Conservation (phyloP, 306 rosid species). For the Vachellia pachyceras region DNA sequence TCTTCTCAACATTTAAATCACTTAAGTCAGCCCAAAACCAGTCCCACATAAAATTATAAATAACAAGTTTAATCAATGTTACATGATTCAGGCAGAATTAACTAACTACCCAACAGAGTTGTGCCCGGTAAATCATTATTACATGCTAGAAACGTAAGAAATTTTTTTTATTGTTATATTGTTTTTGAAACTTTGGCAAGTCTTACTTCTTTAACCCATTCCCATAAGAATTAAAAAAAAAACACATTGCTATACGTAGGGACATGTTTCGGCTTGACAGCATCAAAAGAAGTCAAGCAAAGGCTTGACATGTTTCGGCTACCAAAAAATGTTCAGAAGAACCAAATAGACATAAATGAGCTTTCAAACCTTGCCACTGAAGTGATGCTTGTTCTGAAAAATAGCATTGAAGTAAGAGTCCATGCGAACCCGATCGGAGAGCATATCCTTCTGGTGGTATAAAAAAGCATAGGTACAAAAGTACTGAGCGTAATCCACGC, state of each 20-base stretch:
- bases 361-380: constrained; percentile 69
- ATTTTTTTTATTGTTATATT: not conserved
- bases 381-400: constrained; percentile 83
- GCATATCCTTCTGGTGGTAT: constrained; percentile 99
- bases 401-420: constrained; percentile 87
- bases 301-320: not conserved
- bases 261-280: not conserved
- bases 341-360: not conserved
- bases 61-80: not conserved
- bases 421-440: constrained; percentile 98
- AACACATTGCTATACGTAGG: not conserved
- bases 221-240: not conserved
- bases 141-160: not conserved
- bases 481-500: constrained; percentile 83
- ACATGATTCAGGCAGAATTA: not conserved
- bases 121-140: not conserved
- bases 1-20: constrained; percentile 53
- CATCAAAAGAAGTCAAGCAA: not conserved
- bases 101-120: not conserved
- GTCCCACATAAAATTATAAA: constrained; percentile 24
- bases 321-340: not conserved
- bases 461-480: constrained; percentile 94
- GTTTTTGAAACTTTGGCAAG: not conserved
- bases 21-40: constrained; percentile 34
- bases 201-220: not conserved